Evolutionary conservation across 352 stramenopile species (phyloP), one percentile per base, ranked within the genome.

Genomic region (Thraustochytrium sp.): DNA sequence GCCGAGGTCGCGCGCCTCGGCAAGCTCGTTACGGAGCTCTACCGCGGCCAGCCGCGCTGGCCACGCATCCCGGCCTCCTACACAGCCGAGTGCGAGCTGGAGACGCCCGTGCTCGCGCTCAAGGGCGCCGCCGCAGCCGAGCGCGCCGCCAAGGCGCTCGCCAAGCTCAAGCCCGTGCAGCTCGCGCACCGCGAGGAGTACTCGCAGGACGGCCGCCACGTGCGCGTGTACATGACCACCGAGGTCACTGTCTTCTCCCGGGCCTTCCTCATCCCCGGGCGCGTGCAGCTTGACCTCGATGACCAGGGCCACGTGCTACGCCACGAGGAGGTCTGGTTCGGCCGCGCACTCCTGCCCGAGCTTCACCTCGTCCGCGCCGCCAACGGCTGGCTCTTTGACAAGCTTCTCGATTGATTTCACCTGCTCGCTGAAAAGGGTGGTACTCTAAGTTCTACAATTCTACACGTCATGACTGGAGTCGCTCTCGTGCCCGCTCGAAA

Each of bases 151-250:
- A 72, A 72, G 36, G 16, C 36, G 0, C 46, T 21, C 26, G 59
- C 59, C 9, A 13, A 4, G 9, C 59, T 72, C 40, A 13, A 29
- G 40, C 59, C 59, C 40, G 59, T 72, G 2, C 59, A 72, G 26
- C 59, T 72, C 36, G 59, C 59, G 40, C 59, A 72, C 40, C 59
- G 59, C 59, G 59, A 72, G 26, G 59, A 72, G 36, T 72, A 42
- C 36, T 11, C 59, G 16, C 36, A 0, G 13, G 59, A 72, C 40
- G 59, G 59, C 59, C 9, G 26, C 16, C 9, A 5, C 21, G 29
- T 72, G 11, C 13, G 59, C 9, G 59, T 72, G 16, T 72, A 34
- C 59, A 46, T 72, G 18, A 31, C 59, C 0, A 72, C 59, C 8
- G 59, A 72, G 59, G 26, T 72, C 36, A 34, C 36, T n/a, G 13